Conservation (phyloP, 2,329 filamentous ascomycete species). For the Gaeumannomyces sp. region DNA sequence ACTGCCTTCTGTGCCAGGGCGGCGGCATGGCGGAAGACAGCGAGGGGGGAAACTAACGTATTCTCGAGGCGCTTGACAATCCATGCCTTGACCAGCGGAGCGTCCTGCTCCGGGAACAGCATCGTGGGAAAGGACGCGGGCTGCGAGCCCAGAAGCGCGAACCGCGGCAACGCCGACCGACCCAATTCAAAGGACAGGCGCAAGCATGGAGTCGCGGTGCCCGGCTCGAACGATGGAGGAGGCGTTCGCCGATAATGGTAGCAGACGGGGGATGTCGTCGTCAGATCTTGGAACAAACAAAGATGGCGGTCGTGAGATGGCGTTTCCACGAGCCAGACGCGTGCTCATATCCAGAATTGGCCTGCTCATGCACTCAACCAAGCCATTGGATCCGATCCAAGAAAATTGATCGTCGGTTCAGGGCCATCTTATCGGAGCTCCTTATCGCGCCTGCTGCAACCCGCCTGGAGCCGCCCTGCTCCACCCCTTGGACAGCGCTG, state of each 20-base stretch:
- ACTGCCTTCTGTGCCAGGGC: background rate
- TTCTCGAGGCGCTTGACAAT: conserved; percentile 71
- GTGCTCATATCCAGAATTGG: background rate
- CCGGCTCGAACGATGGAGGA: too few species aligned
- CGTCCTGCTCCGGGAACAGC: conserved; percentile 58
- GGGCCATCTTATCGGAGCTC: background rate
- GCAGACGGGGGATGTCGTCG: too few species aligned
- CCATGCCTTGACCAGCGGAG: conserved; percentile 64
- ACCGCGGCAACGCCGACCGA: background rate
- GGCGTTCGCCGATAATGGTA: too few species aligned
- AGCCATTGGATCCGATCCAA: background rate
- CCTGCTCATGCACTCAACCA: background rate
- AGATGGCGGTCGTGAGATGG: background rate
- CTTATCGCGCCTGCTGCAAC: background rate
- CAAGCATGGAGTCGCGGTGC: background rate
- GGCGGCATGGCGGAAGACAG: conserved; percentile 2
- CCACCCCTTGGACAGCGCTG: background rate
- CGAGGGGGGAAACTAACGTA: conserved; percentile 45
- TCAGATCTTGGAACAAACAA: too few species aligned
- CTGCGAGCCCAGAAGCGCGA: background rate
- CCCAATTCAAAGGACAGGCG: background rate
- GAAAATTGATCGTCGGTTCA: background rate
- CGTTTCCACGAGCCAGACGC: background rate
- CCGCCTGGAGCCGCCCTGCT: background rate
- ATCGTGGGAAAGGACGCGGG: conserved; percentile 31